These are phyloP conservation scores for Lactarius trivialis DNA, from an alignment of 768 basidiomycete genomes.

Conservation along the genomic window DNA sequence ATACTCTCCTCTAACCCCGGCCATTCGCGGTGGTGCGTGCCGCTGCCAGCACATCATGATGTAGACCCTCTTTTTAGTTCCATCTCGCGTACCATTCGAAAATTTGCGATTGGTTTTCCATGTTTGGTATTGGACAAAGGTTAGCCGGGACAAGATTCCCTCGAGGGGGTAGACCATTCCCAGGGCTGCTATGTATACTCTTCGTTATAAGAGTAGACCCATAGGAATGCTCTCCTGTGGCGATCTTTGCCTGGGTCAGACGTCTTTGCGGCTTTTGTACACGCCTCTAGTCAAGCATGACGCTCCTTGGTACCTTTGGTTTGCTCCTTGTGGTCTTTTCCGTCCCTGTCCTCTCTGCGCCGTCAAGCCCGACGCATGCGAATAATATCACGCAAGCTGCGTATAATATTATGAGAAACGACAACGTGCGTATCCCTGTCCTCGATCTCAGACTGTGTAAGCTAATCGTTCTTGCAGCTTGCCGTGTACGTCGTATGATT, in stretches of 20 bases:
- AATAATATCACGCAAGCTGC: conserved; percentile 39
- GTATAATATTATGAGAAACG: conserved; percentile 54
- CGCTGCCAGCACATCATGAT: background rate
- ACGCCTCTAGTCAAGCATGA: background rate
- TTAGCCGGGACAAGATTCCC: background rate
- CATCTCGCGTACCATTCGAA: background rate
- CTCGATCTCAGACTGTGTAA: background rate
- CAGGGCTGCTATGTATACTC: background rate
- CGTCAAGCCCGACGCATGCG: conserved; percentile 25
- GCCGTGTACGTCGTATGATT: conserved; percentile 41
- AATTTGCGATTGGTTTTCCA: background rate
- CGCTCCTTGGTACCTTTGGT: background rate
- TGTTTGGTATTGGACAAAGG: background rate
- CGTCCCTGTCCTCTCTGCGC: background rate
- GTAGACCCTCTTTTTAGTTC: background rate
- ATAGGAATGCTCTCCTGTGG: background rate
- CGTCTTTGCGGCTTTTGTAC: background rate
- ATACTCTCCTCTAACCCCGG: background rate
- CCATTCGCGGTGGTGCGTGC: background rate
- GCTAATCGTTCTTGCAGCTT: conserved; percentile 33
- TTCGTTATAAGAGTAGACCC: background rate
- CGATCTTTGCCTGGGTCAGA: background rate
- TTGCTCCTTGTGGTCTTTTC: background rate
- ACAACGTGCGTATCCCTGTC: conserved; percentile 42
- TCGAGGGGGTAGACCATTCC: background rate